These are phyloP conservation scores for Teratosphaeria epicoccoides DNA, from an alignment of 2,329 filamentous ascomycete species.

Conservation along the genomic window DNA sequence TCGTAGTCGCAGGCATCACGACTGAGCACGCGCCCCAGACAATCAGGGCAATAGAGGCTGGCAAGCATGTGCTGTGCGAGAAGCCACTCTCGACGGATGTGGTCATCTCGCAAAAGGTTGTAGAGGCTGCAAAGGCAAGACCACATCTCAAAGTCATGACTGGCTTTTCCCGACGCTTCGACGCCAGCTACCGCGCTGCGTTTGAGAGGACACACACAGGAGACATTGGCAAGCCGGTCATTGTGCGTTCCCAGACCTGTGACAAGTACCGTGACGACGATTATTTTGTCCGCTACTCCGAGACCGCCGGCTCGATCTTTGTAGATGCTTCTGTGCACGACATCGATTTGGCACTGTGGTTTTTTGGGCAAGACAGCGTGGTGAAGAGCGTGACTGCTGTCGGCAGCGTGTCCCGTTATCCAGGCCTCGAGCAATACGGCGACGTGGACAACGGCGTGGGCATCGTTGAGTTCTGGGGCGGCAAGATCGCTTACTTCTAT, in stretches of 20 bases:
- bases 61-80: constrained; percentile 49
- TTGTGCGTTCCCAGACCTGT: constrained; percentile 56
- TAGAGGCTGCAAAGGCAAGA: constrained; percentile 44
- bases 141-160: constrained; percentile 56
- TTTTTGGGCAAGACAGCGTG: constrained; percentile 44
- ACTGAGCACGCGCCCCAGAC: constrained; percentile 48
- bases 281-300: constrained; percentile 58
- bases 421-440: constrained; percentile 45
- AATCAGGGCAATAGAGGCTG: constrained; percentile 44
- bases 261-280: constrained; percentile 55
- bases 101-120: constrained; percentile 49
- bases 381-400: constrained; percentile 48
- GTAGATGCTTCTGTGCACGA: constrained; percentile 63
- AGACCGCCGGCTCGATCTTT: constrained; percentile 57
- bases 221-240: constrained; percentile 47
- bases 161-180: constrained; percentile 57
- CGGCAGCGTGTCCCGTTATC: constrained; percentile 50
- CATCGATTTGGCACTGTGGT: constrained; percentile 56
- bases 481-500: constrained; percentile 55
- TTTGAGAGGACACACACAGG: constrained; percentile 42
- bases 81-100: constrained; percentile 46
- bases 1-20: constrained; percentile 45
- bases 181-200: constrained; percentile 54
- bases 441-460: constrained; percentile 55
- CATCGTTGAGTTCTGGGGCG: constrained; percentile 54